Percentiles rank a stretch among this genome's conserved stretches.
These are phyloP conservation scores for Suillus subluteus DNA, from an alignment of 768 basidiomycete species.

Conservation along the genomic window DNA sequence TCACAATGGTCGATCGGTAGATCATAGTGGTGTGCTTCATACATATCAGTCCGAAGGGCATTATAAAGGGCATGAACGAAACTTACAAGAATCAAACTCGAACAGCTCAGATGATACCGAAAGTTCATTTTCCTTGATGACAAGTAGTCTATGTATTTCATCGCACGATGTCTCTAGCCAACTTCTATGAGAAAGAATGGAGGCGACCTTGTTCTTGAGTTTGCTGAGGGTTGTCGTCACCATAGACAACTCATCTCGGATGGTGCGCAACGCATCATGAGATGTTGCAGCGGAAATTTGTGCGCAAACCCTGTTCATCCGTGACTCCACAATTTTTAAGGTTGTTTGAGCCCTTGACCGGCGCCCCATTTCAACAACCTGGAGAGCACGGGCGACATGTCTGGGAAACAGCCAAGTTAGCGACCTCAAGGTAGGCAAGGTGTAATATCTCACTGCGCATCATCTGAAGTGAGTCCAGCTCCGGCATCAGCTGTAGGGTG, in stretches of 20 bases:
- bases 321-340: background rate
- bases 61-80: background rate
- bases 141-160: background rate
- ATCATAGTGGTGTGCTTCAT: conserved; percentile 12
- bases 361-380: background rate
- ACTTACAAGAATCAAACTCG: background rate
- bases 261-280: background rate
- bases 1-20: conserved; percentile 13
- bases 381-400: background rate
- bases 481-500: background rate
- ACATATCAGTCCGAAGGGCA: background rate
- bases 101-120: background rate
- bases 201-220: background rate
- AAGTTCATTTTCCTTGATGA: background rate
- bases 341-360: background rate
- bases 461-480: background rate
- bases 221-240: background rate
- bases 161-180: background rate
- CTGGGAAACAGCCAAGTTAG: background rate
- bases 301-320: background rate
- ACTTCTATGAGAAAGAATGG: background rate
- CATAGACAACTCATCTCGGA: background rate
- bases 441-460: background rate
- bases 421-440: background rate
- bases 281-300: background rate